Conservation (phyloP, 2,329 filamentous ascomycete genomes). For the Cryphonectria nitschkei region DNA sequence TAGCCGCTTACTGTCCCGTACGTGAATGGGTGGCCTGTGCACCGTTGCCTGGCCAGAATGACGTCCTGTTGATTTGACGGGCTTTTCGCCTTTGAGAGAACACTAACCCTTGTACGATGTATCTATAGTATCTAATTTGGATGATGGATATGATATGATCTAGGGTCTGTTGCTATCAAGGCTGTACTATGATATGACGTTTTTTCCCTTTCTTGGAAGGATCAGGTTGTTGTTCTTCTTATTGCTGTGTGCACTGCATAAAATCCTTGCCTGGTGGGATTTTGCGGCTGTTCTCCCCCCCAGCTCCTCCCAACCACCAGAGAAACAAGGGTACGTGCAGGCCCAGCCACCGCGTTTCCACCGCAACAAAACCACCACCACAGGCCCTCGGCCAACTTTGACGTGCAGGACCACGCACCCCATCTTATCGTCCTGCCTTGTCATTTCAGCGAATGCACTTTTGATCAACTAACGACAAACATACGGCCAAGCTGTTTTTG, state of each 20-base stretch:
- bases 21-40: constrained; percentile 2
- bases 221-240: neutral
- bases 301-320: constrained; percentile 28
- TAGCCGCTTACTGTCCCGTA: too few species aligned
- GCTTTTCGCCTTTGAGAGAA: neutral
- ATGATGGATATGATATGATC: neutral
- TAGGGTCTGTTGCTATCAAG: neutral
- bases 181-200: neutral
- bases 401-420: constrained; percentile 12
- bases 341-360: constrained; percentile 30
- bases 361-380: constrained; percentile 25
- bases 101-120: neutral
- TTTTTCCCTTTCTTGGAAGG: neutral
- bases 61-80: constrained; percentile 4
- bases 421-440: neutral
- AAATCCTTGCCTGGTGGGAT: neutral
- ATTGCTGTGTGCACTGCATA: neutral
- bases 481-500: neutral
- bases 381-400: constrained; percentile 19
- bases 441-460: neutral
- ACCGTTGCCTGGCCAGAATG: constrained; percentile 3
- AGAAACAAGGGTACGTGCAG: constrained; percentile 12
- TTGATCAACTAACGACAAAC: neutral
- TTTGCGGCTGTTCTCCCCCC: neutral
- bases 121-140: neutral